Conservation (phyloP, 2,329 filamentous ascomycete species). For the Ophiosphaerella herpotricha region DNA sequence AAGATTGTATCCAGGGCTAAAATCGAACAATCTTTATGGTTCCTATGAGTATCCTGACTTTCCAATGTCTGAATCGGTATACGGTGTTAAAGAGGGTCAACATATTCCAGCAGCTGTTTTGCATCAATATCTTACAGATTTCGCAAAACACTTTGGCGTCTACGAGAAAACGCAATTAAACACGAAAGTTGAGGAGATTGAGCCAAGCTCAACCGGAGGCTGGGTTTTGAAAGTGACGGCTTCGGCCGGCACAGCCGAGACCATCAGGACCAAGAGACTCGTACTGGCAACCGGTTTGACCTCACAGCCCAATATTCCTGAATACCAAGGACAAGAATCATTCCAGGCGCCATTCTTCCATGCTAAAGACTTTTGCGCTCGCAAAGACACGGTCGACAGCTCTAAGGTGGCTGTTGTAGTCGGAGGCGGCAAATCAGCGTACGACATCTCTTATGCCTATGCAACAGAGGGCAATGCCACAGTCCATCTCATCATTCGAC, state of each 20-base stretch:
- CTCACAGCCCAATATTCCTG: conserved; percentile 59
- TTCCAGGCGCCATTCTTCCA: conserved; percentile 62
- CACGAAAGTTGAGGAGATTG: conserved; percentile 54
- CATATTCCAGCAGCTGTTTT: conserved; percentile 63
- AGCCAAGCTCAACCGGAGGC: conserved; percentile 33
- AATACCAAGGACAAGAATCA: conserved; percentile 52
- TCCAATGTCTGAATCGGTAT: conserved; percentile 9
- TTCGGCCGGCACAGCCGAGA: background rate
- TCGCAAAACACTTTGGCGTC: conserved; percentile 50
- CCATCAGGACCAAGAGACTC: conserved; percentile 50
- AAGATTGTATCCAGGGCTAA: conserved; percentile 45
- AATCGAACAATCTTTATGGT: conserved; percentile 46
- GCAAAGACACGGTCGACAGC: conserved; percentile 32
- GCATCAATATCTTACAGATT: conserved; percentile 59
- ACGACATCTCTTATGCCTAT: conserved; percentile 62
- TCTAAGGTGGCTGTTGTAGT: background rate
- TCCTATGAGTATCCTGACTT: conserved; percentile 43
- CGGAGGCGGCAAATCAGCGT: conserved; percentile 54
- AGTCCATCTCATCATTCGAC: conserved; percentile 61
- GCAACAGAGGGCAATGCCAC: conserved; percentile 51
- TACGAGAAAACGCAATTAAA: conserved; percentile 53
- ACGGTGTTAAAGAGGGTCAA: conserved; percentile 51
- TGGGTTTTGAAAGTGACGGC: conserved; percentile 5
- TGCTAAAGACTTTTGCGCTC: conserved; percentile 53
- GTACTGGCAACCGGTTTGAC: conserved; percentile 65